phyloP scores from a whole-genome alignment of 495 filamentous ascomycete genomes.

The Penicillium longicatenatum region DNA sequence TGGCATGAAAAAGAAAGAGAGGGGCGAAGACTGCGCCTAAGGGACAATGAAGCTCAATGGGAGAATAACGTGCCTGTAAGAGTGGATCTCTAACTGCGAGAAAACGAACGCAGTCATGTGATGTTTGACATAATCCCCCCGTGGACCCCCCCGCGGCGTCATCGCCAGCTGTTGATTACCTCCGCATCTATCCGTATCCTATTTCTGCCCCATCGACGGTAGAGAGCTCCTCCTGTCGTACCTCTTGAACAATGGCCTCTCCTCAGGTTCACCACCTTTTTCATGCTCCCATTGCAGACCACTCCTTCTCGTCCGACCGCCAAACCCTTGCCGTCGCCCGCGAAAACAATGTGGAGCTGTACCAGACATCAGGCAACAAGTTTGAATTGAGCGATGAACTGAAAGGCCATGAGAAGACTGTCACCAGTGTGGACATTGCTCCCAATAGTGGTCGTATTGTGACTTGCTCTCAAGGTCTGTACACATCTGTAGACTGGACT shows the following conservation, averaged over 20 bases:
- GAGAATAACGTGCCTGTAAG: constrained; percentile 3
- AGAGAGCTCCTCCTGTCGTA: constrained; percentile 98
- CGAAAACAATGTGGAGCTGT: constrained; percentile 90
- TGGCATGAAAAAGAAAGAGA: background rate
- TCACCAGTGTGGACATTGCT: constrained; percentile 95
- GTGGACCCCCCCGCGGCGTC: constrained; percentile 20
- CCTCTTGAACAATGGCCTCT: constrained; percentile 63
- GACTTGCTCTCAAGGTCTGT: constrained; percentile 89
- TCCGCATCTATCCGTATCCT: constrained; percentile 1
- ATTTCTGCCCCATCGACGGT: constrained; percentile 66
- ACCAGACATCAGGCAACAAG: constrained; percentile 68
- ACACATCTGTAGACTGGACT: background rate
- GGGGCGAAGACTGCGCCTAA: background rate
- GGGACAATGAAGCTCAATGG: constrained; percentile 15
- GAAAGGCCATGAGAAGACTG: constrained; percentile 93
- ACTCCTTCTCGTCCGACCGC: constrained; percentile 94
- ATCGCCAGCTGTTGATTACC: constrained; percentile 19
- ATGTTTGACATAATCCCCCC: constrained; percentile 18
- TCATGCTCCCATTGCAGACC: constrained; percentile 93
- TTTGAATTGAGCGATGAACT: constrained; percentile 89
- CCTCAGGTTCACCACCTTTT: constrained; percentile 97
- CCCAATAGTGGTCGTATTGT: constrained; percentile 88
- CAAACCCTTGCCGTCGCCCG: constrained; percentile 87
- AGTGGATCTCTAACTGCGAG: constrained; percentile 15
- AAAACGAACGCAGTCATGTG: constrained; percentile 28